Evolutionary conservation across 345 rosid genomes (phyloP).

Genomic region (Mallotus nudiflorus): DNA sequence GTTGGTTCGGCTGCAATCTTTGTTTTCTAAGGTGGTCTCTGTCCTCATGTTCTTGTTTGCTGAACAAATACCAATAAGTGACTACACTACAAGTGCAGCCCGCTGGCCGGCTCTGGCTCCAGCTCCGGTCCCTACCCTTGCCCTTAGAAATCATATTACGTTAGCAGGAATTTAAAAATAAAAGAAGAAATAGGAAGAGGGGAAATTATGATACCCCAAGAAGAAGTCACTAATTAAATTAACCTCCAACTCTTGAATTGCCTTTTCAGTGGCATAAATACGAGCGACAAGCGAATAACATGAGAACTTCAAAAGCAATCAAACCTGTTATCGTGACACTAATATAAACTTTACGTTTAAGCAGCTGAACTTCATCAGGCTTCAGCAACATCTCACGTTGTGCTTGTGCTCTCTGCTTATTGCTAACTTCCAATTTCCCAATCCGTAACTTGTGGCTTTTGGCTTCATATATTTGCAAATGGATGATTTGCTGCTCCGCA

Average conservation of each 20-base stretch:
- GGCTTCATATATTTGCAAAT: background rate
- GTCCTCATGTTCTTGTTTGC: background rate
- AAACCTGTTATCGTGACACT: background rate
- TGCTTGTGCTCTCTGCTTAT: background rate
- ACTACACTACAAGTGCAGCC: too few relatives aligned
- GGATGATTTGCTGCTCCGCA: background rate
- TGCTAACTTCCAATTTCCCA: background rate
- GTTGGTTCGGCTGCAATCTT: too few relatives aligned
- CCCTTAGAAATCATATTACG: too few relatives aligned
- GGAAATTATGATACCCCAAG: too few relatives aligned
- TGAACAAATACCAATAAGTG: too few relatives aligned
- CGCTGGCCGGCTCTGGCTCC: too few relatives aligned
- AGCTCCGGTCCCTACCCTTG: too few relatives aligned
- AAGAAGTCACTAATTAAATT: too few relatives aligned
- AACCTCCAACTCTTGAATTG: too few relatives aligned
- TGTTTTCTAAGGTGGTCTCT: background rate
- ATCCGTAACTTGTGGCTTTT: background rate
- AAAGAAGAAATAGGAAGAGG: too few relatives aligned
- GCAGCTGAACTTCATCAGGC: background rate
- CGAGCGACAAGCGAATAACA: constrained; percentile 7
- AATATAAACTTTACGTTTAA: constrained; percentile 13
- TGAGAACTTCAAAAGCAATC: constrained; percentile 3
- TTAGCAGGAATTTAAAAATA: too few relatives aligned
- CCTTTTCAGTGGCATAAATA: background rate
- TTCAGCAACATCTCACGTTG: background rate